Conservation (phyloP, 2,329 filamentous ascomycete species). For the Ophiostoma quercus region DNA sequence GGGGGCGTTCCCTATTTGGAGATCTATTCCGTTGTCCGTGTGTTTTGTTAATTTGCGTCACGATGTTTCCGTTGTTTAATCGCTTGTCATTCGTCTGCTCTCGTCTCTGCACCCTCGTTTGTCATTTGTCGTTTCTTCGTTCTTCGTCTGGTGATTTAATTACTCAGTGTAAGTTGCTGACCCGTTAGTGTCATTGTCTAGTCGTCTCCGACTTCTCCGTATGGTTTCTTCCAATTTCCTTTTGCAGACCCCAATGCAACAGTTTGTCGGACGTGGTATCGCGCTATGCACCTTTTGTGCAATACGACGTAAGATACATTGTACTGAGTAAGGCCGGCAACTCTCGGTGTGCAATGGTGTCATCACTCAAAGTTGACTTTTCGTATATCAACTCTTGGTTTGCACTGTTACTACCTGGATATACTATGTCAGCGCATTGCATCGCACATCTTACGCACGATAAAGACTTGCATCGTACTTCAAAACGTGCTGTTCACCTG, state of each 20-base stretch:
- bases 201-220: constrained; percentile 7
- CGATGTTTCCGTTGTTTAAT: not conserved
- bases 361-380: not conserved
- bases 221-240: not conserved
- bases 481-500: not conserved
- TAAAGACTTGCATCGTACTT: not conserved
- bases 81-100: not conserved
- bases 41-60: constrained; percentile 11
- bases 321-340: not conserved
- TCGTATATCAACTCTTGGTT: not conserved
- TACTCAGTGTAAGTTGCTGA: not conserved
- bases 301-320: not conserved
- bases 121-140: not conserved
- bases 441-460: not conserved
- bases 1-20: constrained; percentile 6
- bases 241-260: not conserved
- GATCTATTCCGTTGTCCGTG: constrained; percentile 11
- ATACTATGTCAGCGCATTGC: not conserved
- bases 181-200: not conserved
- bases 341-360: not conserved
- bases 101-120: not conserved
- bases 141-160: not conserved
- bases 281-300: not conserved
- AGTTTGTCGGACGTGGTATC: not conserved
- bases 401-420: not conserved